These are phyloP conservation scores for Podila epigama DNA, from an alignment of 192 early-diverging fungal species.

Conservation along the genomic window DNA sequence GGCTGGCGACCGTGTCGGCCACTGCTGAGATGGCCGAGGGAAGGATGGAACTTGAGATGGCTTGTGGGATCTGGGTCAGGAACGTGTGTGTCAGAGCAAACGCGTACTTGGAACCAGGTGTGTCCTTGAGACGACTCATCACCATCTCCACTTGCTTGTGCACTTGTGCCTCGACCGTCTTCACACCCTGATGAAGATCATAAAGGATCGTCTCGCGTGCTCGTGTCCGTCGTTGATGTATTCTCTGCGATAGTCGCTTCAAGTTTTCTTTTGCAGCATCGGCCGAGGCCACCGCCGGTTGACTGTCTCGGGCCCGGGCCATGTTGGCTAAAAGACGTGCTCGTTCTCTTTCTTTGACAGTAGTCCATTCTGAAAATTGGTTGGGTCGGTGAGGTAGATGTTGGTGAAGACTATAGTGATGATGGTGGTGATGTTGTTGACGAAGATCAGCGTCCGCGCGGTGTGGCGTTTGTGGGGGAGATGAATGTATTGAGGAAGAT, in stretches of 20 bases:
- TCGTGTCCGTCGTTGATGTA: conserved; percentile 33
- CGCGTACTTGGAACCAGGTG: conserved; percentile 37
- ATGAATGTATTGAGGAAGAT: too few relatives aligned
- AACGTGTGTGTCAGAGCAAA: conserved; percentile 42
- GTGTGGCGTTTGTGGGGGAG: not conserved
- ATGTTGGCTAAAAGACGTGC: conserved; percentile 31
- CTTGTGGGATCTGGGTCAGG: conserved; percentile 37
- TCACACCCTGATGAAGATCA: conserved; percentile 39
- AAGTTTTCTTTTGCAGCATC: conserved; percentile 34
- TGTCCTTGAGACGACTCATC: conserved; percentile 24
- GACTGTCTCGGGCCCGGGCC: conserved; percentile 14
- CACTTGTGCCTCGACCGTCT: conserved; percentile 42
- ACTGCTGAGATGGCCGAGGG: conserved; percentile 47
- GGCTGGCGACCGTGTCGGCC: conserved; percentile 31
- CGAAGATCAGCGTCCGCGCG: not conserved
- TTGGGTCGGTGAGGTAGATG: conserved; percentile 12
- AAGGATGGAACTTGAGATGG: conserved; percentile 33
- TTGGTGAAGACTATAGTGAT: conserved; percentile 9
- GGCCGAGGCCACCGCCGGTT: conserved; percentile 2
- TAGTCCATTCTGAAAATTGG: conserved; percentile 37
- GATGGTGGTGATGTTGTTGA: conserved; percentile 12
- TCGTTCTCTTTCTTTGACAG: conserved; percentile 34
- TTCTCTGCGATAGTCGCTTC: conserved; percentile 22
- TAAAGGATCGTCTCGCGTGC: conserved; percentile 38
- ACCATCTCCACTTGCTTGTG: conserved; percentile 50